phyloP scores from a whole-genome alignment of 345 rosid species.

The Acer saccharum region DNA sequence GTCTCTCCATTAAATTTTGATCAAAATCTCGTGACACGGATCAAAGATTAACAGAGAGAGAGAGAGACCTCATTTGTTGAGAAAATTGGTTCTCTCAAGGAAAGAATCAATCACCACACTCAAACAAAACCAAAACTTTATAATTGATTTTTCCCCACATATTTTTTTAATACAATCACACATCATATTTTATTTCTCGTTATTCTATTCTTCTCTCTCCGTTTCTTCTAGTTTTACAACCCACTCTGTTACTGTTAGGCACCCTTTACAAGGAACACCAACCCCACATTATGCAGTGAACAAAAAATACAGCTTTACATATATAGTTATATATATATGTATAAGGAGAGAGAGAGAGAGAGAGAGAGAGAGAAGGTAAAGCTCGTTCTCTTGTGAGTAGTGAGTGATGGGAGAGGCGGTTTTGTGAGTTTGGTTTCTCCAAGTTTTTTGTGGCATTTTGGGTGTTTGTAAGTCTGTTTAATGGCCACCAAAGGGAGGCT shows the following conservation, averaged over 20 bases:
- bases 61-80: constrained; percentile 24
- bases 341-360: not conserved
- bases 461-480: not conserved
- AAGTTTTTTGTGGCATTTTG: constrained; percentile 17
- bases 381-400: constrained; percentile 20
- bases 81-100: constrained; percentile 33
- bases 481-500: constrained; percentile 83
- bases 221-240: constrained; percentile 8
- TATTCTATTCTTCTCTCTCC: constrained; percentile 10
- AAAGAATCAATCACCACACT: constrained; percentile 37
- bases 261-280: constrained; percentile 11
- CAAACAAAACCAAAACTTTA: constrained; percentile 8
- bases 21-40: constrained; percentile 22
- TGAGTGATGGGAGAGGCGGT: constrained; percentile 24
- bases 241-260: constrained; percentile 11
- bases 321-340: no score
- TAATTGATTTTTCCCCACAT: no score
- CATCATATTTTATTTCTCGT: constrained; percentile 8
- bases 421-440: not conserved
- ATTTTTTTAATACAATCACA: not conserved
- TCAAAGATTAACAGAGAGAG: not conserved
- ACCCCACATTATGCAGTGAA: constrained; percentile 12
- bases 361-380: not conserved
- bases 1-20: not conserved
- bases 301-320: not conserved